Evolutionary conservation across 2,329 filamentous ascomycete species (phyloP).

Genomic region (Aspergillus spinulosporus): DNA sequence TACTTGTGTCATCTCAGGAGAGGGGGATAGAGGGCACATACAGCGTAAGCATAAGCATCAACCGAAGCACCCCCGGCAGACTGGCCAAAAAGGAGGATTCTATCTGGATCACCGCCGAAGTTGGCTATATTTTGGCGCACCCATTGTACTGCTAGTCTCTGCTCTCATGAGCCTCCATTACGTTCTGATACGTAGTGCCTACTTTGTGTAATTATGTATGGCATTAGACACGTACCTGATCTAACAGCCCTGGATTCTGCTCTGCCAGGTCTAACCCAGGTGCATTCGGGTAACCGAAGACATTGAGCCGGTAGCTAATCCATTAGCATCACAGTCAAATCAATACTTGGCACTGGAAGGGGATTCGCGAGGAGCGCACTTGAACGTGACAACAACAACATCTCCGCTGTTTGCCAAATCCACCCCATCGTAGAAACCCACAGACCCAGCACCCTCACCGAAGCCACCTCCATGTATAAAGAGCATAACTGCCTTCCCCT

Average conservation of each 20-base stretch:
- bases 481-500: constrained; percentile 18
- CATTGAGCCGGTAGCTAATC: constrained; percentile 22
- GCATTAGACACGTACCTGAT: constrained; percentile 21
- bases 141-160: constrained; percentile 10
- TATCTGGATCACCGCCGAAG: constrained; percentile 12
- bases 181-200: too few species aligned
- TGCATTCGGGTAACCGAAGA: constrained; percentile 24
- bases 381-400: constrained; percentile 22
- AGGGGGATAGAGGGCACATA: neutral
- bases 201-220: too few species aligned
- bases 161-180: neutral
- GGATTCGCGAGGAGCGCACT: constrained; percentile 10
- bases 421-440: constrained; percentile 18
- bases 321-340: neutral
- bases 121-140: constrained; percentile 13
- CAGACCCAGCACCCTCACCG: constrained; percentile 15
- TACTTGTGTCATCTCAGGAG: neutral
- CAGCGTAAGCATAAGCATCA: constrained; percentile 11
- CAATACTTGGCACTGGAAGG: too few species aligned
- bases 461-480: constrained; percentile 24
- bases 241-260: constrained; percentile 22
- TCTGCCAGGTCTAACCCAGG: constrained; percentile 12
- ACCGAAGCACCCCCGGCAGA: constrained; percentile 12
- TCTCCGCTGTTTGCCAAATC: constrained; percentile 19
- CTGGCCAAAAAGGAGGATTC: constrained; percentile 13